Percentiles rank a stretch among this genome's conserved stretches.
Evolutionary conservation across 148 eudicot species (phyloP).

Genomic region (Hydrangea macrophylla): DNA sequence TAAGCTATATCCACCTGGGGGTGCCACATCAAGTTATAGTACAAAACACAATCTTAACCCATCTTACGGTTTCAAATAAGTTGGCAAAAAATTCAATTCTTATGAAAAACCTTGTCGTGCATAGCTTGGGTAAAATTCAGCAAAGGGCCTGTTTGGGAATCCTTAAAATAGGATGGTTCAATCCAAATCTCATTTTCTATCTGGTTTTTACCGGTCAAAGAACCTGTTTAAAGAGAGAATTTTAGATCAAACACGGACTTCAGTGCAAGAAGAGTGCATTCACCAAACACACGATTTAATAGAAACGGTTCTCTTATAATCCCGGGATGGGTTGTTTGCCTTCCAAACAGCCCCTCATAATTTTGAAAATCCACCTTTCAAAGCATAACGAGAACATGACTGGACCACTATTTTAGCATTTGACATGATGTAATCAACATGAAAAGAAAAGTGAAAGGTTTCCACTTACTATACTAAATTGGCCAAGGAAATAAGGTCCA

Average conservation of each 20-base stretch:
- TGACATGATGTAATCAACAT: not conserved
- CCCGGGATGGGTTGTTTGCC: too few relatives aligned
- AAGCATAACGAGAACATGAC: not conserved
- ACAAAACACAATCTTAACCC: not conserved
- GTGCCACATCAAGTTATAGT: not conserved
- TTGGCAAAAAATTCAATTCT: not conserved
- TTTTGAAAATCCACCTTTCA: not conserved
- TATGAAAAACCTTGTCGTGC: not conserved
- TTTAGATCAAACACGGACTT: too few relatives aligned
- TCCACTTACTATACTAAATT: constrained; percentile 57
- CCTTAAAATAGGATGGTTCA: too few relatives aligned
- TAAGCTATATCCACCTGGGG: constrained; percentile 83
- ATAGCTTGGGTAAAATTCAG: not conserved
- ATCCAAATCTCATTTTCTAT: too few relatives aligned
- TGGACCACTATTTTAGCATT: not conserved
- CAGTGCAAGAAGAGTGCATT: too few relatives aligned
- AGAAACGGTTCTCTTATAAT: too few relatives aligned
- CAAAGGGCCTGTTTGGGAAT: too few relatives aligned
- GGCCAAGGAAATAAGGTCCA: constrained; percentile 62
- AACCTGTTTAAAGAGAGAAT: too few relatives aligned
- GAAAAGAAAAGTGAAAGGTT: not conserved
- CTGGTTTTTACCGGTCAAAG: too few relatives aligned
- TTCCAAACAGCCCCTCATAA: too few relatives aligned
- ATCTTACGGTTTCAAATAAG: not conserved
- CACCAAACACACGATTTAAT: too few relatives aligned